These are phyloP conservation scores for Daldinia sp. DNA, from an alignment of 2,329 filamentous ascomycete genomes.

Conservation along the genomic window DNA sequence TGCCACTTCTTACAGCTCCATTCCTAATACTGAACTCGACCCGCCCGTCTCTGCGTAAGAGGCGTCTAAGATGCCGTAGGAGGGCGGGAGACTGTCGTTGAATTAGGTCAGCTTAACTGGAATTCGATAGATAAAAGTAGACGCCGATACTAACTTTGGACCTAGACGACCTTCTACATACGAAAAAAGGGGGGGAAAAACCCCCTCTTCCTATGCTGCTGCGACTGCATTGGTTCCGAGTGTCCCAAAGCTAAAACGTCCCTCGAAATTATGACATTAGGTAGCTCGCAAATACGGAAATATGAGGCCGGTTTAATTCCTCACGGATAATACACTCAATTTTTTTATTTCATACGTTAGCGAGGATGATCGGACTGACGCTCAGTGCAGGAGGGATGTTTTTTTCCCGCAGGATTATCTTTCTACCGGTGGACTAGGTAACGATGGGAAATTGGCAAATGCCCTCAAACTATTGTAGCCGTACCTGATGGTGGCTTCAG, in stretches of 20 bases:
- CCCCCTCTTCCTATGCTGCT: constrained; percentile 31
- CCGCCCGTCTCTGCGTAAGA: constrained; percentile 7
- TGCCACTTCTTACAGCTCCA: background rate
- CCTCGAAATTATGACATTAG: background rate
- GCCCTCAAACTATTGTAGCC: too few relatives aligned
- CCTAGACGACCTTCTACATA: constrained; percentile 15
- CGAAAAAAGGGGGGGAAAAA: too few relatives aligned
- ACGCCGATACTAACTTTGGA: background rate
- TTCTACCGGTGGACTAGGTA: too few relatives aligned
- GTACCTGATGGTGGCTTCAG: too few relatives aligned
- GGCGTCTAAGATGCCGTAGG: background rate
- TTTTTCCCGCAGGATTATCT: too few relatives aligned
- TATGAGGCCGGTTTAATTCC: background rate
- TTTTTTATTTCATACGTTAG: too few relatives aligned
- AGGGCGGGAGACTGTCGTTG: constrained; percentile 1
- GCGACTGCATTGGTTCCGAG: constrained; percentile 27
- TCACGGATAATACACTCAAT: background rate
- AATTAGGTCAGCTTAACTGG: constrained; percentile 5
- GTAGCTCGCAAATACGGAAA: background rate
- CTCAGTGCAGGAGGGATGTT: too few relatives aligned
- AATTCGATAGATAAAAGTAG: background rate
- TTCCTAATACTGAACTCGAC: background rate
- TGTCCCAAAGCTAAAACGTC: constrained; percentile 9
- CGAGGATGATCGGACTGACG: too few relatives aligned
- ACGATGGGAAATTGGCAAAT: too few relatives aligned